phyloP scores from a whole-genome alignment of 1,284 basidiomycete genomes.

The Pyrrhoderma lamaoense region DNA sequence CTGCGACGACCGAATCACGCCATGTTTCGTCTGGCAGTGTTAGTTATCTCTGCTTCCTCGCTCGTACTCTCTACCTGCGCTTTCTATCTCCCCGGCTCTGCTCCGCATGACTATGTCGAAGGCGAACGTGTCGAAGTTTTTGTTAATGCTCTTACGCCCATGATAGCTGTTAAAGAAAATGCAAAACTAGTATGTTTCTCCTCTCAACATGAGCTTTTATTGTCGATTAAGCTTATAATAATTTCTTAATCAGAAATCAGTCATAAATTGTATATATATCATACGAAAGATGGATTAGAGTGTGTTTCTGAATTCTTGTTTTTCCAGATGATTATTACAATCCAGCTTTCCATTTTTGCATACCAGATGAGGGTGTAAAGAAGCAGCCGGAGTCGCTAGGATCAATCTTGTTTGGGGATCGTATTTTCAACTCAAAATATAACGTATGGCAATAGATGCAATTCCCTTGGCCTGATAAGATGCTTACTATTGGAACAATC shows the following conservation, averaged over 20 bases:
- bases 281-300: slow-evolving; percentile 7
- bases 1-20: background rate
- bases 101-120: slow-evolving; percentile 67
- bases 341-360: slow-evolving; percentile 79
- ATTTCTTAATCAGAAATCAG: slow-evolving; percentile 54
- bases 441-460: slow-evolving; percentile 45
- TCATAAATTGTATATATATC: slow-evolving; percentile 64
- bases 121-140: slow-evolving; percentile 66
- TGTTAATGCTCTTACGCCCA: slow-evolving; percentile 85
- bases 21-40: slow-evolving; percentile 5
- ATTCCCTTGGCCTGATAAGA: background rate
- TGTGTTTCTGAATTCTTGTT: slow-evolving; percentile 21
- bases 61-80: slow-evolving; percentile 28
- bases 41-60: slow-evolving; percentile 21
- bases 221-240: slow-evolving; percentile 5
- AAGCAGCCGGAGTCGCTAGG: slow-evolving; percentile 87
- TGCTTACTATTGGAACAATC: slow-evolving; percentile 16
- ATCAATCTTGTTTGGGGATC: slow-evolving; percentile 91
- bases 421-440: slow-evolving; percentile 89
- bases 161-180: slow-evolving; percentile 61
- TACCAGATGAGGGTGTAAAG: slow-evolving; percentile 68
- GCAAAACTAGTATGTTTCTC: slow-evolving; percentile 64
- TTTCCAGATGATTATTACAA: slow-evolving; percentile 80
- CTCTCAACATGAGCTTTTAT: background rate
- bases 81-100: slow-evolving; percentile 71